These are phyloP conservation scores for Hymenoscyphus infarciens DNA, from an alignment of 2,329 filamentous ascomycete genomes.

Conservation along the genomic window DNA sequence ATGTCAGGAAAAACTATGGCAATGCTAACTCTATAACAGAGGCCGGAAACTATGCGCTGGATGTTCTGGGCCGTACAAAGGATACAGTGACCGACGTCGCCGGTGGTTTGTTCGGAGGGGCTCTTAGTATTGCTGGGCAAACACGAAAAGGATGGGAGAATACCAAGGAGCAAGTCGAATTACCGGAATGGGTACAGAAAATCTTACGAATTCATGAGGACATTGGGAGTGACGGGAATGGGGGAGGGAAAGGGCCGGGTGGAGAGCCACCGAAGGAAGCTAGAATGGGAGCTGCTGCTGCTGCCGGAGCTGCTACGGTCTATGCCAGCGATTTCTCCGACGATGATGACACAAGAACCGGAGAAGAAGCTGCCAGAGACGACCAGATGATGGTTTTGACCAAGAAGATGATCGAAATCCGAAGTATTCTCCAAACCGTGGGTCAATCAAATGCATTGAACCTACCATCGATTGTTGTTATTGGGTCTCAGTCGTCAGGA, in stretches of 20 bases:
- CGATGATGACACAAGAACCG: conserved; percentile 60
- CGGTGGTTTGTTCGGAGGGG: conserved; percentile 64
- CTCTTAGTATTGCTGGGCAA: conserved; percentile 73
- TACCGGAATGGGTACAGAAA: conserved; percentile 76
- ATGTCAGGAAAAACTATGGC: not conserved
- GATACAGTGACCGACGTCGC: conserved; percentile 69
- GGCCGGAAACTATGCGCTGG: conserved; percentile 72
- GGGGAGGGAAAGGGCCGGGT: conserved; percentile 41
- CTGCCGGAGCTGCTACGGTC: conserved; percentile 67
- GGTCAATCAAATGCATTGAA: conserved; percentile 87
- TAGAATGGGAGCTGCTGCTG: conserved; percentile 56
- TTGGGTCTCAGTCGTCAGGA: conserved; percentile 95
- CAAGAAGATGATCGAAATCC: conserved; percentile 99
- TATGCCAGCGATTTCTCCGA: conserved; percentile 71
- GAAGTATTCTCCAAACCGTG: conserved; percentile 84
- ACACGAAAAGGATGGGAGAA: conserved; percentile 77
- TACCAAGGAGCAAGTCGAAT: conserved; percentile 72
- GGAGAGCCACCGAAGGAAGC: conserved; percentile 53
- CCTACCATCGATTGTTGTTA: conserved; percentile 96
- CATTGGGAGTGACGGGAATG: conserved; percentile 44
- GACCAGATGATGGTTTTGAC: conserved; percentile 99
- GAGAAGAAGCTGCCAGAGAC: conserved; percentile 70
- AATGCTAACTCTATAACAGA: conserved; percentile 41
- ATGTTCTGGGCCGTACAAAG: conserved; percentile 69
- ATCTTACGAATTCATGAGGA: conserved; percentile 62